A percentile compares a stretch with the other conserved stretches of the same genome.
phyloP scores from a whole-genome alignment of 192 early-diverging fungal species.

The Backusella macrospora region DNA sequence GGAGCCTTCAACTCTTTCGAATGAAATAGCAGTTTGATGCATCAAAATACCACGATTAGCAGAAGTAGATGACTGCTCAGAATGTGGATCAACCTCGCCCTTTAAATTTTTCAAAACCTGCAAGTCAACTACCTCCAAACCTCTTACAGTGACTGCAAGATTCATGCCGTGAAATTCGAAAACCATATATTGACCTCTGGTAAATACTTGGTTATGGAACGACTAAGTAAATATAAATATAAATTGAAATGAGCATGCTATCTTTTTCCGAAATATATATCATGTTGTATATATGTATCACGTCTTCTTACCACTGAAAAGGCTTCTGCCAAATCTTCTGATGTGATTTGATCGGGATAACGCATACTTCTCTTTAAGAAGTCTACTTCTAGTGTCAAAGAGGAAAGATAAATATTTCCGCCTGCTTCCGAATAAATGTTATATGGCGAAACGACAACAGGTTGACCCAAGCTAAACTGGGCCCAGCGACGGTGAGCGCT shows the following conservation, averaged over 20 bases:
- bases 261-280: neutral
- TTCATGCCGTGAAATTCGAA: conserved; percentile 85
- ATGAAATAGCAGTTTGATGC: conserved; percentile 67
- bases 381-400: conserved; percentile 61
- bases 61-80: conserved; percentile 1
- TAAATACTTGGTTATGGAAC: conserved; percentile 84
- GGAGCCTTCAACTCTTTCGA: conserved; percentile 73
- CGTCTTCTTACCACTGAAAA: conserved; percentile 51
- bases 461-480: conserved; percentile 63
- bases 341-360: conserved; percentile 63
- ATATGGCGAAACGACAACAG: conserved; percentile 62
- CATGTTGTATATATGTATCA: neutral
- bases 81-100: conserved; percentile 32
- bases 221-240: conserved; percentile 38
- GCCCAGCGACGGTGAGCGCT: conserved; percentile 67
- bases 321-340: conserved; percentile 69
- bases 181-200: conserved; percentile 72
- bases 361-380: conserved; percentile 57
- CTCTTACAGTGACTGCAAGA: conserved; percentile 46
- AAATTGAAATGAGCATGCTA: too few species aligned
- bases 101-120: conserved; percentile 50
- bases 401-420: conserved; percentile 44
- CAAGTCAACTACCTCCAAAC: conserved; percentile 59
- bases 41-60: conserved; percentile 73
- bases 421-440: conserved; percentile 55